Evolutionary conservation across 2,329 filamentous ascomycete species (phyloP).

Genomic region (Tolypocladium pustulatum): DNA sequence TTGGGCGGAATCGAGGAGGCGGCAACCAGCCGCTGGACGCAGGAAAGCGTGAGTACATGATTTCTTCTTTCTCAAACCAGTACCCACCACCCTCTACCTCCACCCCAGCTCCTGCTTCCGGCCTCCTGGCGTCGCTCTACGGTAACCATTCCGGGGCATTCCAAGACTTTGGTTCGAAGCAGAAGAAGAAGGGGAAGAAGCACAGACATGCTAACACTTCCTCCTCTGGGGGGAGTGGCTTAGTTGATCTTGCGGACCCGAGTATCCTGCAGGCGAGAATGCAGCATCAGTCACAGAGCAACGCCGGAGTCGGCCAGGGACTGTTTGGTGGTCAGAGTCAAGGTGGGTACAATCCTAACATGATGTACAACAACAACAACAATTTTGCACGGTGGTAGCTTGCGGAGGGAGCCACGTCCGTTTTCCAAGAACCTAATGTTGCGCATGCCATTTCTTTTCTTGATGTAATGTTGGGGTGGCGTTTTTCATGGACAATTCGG

Average conservation of each 20-base stretch:
- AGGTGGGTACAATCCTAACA: constrained; percentile 88
- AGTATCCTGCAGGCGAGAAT: constrained; percentile 98
- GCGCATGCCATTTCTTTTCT: constrained; percentile 9
- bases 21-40: constrained; percentile 68
- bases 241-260: constrained; percentile 99
- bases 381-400: constrained; percentile 59
- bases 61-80: constrained; percentile 85
- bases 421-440: constrained; percentile 10
- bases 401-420: constrained; percentile 6
- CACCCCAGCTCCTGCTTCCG: constrained; percentile 79
- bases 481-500: constrained; percentile 17
- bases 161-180: constrained; percentile 89
- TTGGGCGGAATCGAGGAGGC: constrained; percentile 58
- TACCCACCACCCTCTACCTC: constrained; percentile 73
- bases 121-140: constrained; percentile 86
- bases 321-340: constrained; percentile 79
- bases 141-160: constrained; percentile 75
- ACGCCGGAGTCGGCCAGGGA: constrained; percentile 76
- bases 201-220: constrained; percentile 99
- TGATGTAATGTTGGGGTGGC: constrained; percentile 10
- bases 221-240: constrained; percentile 97
- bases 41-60: constrained; percentile 97
- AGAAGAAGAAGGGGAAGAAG: constrained; percentile 99
- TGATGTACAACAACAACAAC: constrained; percentile 69
- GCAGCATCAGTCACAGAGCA: constrained; percentile 77